Conservation (phyloP, 257 asterid genomes). For the Perilla frutescens region DNA sequence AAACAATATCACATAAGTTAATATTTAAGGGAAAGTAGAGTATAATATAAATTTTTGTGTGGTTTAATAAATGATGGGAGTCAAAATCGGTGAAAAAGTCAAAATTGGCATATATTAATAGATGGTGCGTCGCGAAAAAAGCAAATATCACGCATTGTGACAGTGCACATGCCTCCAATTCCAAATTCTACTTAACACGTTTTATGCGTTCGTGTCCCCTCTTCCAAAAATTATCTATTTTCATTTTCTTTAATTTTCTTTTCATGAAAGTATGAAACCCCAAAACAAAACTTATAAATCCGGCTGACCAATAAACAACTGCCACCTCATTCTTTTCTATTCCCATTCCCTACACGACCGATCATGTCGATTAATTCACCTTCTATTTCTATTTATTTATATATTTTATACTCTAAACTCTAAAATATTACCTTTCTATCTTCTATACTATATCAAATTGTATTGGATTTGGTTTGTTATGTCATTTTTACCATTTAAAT, state of each 20-base stretch:
- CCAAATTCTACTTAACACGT: constrained; percentile 31
- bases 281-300: background rate
- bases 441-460: too few relatives aligned
- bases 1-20: too few relatives aligned
- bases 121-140: background rate
- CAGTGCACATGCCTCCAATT: constrained; percentile 38
- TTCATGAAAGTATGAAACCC: too few relatives aligned
- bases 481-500: too few relatives aligned
- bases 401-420: too few relatives aligned
- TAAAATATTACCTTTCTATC: too few relatives aligned
- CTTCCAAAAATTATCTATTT: background rate
- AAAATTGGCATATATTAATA: background rate
- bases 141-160: constrained; percentile 16
- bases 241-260: too few relatives aligned
- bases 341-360: background rate
- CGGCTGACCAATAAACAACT: constrained; percentile 4
- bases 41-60: too few relatives aligned
- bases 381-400: too few relatives aligned
- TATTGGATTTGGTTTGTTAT: too few relatives aligned
- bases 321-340: constrained; percentile 6
- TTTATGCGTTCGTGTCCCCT: background rate
- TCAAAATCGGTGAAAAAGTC: background rate
- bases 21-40: too few relatives aligned
- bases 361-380: too few relatives aligned
- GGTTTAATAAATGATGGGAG: background rate